phyloP scores from a whole-genome alignment of 2,329 filamentous ascomycete species.

The Chaetomiaceae sp. region DNA sequence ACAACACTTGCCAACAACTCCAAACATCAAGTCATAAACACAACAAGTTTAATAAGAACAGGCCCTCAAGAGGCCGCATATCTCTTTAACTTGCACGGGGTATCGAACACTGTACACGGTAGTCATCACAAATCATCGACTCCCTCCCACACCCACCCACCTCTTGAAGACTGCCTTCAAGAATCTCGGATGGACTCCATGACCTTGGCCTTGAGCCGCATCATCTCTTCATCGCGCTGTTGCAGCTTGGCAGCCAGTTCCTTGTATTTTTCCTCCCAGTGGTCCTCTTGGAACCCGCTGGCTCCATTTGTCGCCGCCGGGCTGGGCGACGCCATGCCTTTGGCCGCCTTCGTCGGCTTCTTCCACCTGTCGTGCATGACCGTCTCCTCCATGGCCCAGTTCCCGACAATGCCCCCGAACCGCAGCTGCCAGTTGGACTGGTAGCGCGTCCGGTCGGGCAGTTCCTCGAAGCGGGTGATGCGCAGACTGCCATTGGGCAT shows the following conservation, averaged over 20 bases:
- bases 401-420: conserved; percentile 48
- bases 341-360: conserved; percentile 4
- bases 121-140: too few species aligned
- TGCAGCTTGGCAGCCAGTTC: conserved; percentile 56
- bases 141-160: too few species aligned
- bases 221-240: conserved; percentile 51
- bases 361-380: conserved; percentile 42
- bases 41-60: too few species aligned
- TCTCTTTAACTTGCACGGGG: not conserved
- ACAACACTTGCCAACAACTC: too few species aligned
- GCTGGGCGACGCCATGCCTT: not conserved
- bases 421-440: conserved; percentile 51
- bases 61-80: too few species aligned
- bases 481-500: conserved; percentile 39
- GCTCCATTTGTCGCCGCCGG: not conserved
- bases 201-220: conserved; percentile 40
- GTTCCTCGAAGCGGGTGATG: conserved; percentile 41
- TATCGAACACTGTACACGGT: not conserved
- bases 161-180: not conserved
- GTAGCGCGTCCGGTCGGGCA: conserved; percentile 42
- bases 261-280: conserved; percentile 50
- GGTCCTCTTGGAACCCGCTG: conserved; percentile 23
- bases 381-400: conserved; percentile 48
- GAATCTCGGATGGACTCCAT: conserved; percentile 33
- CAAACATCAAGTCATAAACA: too few species aligned